phyloP scores from a whole-genome alignment of 257 asterid species.

The Verbena officinalis region DNA sequence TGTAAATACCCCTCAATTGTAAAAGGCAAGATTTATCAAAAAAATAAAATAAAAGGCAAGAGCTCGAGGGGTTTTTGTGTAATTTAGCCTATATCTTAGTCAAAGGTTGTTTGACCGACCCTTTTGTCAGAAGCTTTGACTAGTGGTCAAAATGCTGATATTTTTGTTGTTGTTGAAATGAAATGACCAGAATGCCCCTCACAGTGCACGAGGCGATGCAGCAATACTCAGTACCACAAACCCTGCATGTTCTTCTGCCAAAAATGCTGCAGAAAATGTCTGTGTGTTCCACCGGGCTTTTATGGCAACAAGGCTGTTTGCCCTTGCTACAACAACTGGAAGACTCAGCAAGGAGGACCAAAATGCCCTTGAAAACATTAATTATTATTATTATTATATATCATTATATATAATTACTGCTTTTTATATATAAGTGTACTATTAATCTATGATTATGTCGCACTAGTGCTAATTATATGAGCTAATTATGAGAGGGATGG shows the following conservation, averaged over 20 bases:
- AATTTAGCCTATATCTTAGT: too few species aligned
- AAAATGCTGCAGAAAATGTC: constrained; percentile 76
- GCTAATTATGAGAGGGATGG: constrained; percentile 1
- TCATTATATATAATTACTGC: background rate
- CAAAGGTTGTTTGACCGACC: constrained; percentile 19
- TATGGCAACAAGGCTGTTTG: constrained; percentile 76
- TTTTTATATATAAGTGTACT: background rate
- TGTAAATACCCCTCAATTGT: too few species aligned
- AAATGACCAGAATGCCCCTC: constrained; percentile 73
- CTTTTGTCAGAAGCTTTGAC: constrained; percentile 19
- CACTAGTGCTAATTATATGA: constrained; percentile 23
- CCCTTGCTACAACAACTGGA: constrained; percentile 93
- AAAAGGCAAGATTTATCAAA: too few species aligned
- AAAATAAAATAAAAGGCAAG: too few species aligned
- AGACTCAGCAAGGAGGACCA: constrained; percentile 79
- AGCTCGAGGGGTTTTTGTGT: too few species aligned
- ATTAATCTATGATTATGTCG: constrained; percentile 22
- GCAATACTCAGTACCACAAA: constrained; percentile 65
- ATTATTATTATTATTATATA: background rate
- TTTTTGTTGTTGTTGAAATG: background rate
- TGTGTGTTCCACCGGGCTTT: constrained; percentile 84
- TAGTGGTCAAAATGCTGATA: constrained; percentile 8
- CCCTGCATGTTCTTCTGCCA: constrained; percentile 90
- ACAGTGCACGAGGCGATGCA: constrained; percentile 63
- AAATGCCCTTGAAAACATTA: constrained; percentile 79